These are phyloP conservation scores for Naganishia onofrii DNA, from an alignment of 768 basidiomycete species.

Conservation along the genomic window DNA sequence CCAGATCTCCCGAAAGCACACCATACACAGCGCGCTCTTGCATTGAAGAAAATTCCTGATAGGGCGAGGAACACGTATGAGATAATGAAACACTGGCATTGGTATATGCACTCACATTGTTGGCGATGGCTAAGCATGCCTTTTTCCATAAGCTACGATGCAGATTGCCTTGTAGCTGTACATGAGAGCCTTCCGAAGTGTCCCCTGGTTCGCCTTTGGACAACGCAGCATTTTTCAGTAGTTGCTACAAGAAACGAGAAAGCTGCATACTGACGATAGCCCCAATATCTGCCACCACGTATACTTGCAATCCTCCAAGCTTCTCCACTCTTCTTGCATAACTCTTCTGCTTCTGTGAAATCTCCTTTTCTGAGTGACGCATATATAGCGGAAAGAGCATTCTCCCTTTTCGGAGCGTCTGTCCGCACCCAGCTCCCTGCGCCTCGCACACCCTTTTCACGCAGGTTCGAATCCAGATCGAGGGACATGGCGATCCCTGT, in stretches of 20 bases:
- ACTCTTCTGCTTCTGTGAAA: conserved; percentile 75
- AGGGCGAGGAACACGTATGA: neutral
- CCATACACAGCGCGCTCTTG: conserved; percentile 85
- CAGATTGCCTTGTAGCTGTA: conserved; percentile 61
- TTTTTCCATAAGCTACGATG: conserved; percentile 81
- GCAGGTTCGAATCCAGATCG: conserved; percentile 29
- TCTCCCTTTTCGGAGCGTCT: conserved; percentile 12
- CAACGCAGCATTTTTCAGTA: conserved; percentile 18
- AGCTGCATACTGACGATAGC: conserved; percentile 8
- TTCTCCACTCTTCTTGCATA: conserved; percentile 77
- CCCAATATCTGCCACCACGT: conserved; percentile 70
- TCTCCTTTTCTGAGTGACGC: conserved; percentile 62
- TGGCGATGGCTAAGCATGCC: conserved; percentile 73
- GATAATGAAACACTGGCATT: neutral
- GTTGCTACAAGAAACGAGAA: conserved; percentile 3
- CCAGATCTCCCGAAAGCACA: conserved; percentile 68
- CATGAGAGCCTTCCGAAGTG: neutral
- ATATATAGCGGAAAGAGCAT: conserved; percentile 9
- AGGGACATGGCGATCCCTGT: conserved; percentile 21
- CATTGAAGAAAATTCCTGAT: conserved; percentile 61
- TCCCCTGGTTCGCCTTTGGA: conserved; percentile 29
- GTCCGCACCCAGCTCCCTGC: conserved; percentile 18
- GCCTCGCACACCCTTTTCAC: conserved; percentile 23
- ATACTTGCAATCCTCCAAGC: conserved; percentile 90
- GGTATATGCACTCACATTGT: conserved; percentile 61